phyloP scores from a whole-genome alignment of 305 asterid genomes.

The Fraxinus sp. region DNA sequence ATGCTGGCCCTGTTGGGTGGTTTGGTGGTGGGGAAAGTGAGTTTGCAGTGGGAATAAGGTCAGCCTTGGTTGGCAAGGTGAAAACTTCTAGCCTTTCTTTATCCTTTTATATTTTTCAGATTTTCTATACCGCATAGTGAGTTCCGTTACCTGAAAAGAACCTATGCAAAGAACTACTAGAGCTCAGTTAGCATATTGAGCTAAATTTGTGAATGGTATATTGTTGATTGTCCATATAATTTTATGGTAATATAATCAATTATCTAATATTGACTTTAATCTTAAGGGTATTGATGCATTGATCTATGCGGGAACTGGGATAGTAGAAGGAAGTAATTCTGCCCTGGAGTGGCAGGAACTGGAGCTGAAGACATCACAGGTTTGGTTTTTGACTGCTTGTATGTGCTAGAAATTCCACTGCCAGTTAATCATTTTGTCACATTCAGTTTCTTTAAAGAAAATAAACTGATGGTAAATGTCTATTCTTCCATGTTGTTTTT shows the following conservation, averaged over 20 bases:
- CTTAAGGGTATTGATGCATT: slow-evolving; percentile 70
- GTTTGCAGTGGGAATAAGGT: slow-evolving; percentile 95
- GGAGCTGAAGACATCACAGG: slow-evolving; percentile 97
- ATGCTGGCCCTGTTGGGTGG: slow-evolving; percentile 99
- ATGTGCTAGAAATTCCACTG: neutral
- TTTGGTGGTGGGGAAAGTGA: slow-evolving; percentile 95
- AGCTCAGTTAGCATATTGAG: neutral
- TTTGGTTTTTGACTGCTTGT: slow-evolving; percentile 27
- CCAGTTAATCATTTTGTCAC: neutral
- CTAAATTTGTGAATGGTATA: neutral
- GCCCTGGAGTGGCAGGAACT: slow-evolving; percentile 91
- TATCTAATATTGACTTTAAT: slow-evolving; percentile 28
- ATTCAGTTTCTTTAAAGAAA: neutral
- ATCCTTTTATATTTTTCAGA: slow-evolving; percentile 4
- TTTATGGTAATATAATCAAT: neutral
- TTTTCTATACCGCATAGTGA: neutral
- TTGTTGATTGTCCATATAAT: slow-evolving; percentile 11
- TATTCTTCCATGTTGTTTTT: slow-evolving; percentile 14
- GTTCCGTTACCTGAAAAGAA: neutral
- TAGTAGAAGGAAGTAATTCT: slow-evolving; percentile 85
- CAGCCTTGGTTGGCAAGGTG: slow-evolving; percentile 90
- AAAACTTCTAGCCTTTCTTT: slow-evolving; percentile 22
- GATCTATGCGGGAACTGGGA: slow-evolving; percentile 93
- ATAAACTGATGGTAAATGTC: neutral
- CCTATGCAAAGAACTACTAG: neutral